These are phyloP conservation scores for Beta lomatogona DNA, from an alignment of 179 eudicot genomes.

Conservation along the genomic window DNA sequence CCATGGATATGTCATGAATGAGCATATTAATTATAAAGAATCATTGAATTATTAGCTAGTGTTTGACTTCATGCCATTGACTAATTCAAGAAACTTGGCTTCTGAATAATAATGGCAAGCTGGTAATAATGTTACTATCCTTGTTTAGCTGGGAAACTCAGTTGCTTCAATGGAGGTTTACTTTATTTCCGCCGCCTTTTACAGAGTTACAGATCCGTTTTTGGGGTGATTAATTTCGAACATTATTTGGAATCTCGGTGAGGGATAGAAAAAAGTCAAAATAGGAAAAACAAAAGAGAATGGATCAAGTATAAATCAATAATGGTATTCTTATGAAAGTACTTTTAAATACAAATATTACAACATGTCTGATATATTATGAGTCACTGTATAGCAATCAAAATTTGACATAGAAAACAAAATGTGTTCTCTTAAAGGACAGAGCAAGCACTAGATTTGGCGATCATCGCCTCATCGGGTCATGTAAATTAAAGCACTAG, in stretches of 20 bases:
- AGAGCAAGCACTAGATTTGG: too few relatives aligned
- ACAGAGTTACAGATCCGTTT: not conserved
- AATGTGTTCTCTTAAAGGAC: not conserved
- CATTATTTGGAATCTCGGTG: too few relatives aligned
- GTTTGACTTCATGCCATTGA: conserved; percentile 10
- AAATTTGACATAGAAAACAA: not conserved
- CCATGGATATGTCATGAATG: not conserved
- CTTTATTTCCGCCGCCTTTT: conserved; percentile 7
- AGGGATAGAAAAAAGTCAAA: too few relatives aligned
- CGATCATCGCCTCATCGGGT: too few relatives aligned
- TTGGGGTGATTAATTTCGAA: not conserved
- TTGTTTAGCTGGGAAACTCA: not conserved
- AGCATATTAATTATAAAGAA: not conserved
- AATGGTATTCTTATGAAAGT: not conserved
- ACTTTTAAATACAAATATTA: not conserved
- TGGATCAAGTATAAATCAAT: not conserved
- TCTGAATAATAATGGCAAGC: not conserved
- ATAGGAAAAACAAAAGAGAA: too few relatives aligned
- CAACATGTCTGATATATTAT: not conserved
- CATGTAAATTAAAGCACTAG: too few relatives aligned
- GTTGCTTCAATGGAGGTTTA: not conserved
- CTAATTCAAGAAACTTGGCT: not conserved
- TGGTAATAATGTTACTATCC: not conserved
- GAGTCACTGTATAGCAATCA: not conserved
- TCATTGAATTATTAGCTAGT: not conserved